Evolutionary conservation across 768 basidiomycete species (phyloP), one percentile per base, ranked within the genome.

Genomic region (Trametes coccinea): DNA sequence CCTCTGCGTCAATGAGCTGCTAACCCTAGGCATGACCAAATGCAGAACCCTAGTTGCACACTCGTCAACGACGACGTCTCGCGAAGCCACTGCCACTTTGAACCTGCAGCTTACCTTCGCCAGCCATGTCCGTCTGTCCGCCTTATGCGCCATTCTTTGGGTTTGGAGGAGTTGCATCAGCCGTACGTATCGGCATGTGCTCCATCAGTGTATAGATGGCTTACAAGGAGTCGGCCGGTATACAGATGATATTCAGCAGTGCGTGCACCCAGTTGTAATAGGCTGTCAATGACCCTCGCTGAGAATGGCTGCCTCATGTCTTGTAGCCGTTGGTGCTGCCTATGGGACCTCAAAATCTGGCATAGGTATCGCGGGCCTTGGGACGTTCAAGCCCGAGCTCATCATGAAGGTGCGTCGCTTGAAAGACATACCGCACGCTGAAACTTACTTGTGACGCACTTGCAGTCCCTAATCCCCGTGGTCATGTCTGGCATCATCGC

Each of bases 401-500:
- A 93, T 99, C 73, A 99, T 99, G 97, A 98, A 94, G 85, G 95
- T 89, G 68, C 67, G 81, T 70, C n/a, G 11, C 9, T 54, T 2
- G 14, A 13, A 8, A 31, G 16, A 10, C 16, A 45, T 0, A 4
- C 16, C 16, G 3, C 14, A 11, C 22, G 43, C 41, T 34, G 53
- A 48, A 9, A 4, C 43, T 67, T 17, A 47, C 33, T 5, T 27
- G 4, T 31, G 27, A 16, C 40, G 31, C 45, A 14, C 37, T 31
- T 30, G 37, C 69, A 95, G 93, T 95, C 93, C 14, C 82, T 97
- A 55, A 94, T 98, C 65, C 95, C 95, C 4, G 95, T 97, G 39
- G 94, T 98, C 74, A 97, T 98, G 95, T 92, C 93, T 60, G 95
- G 95, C 77, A 97, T 97, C 74, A 95, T 97, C 66, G 95, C 95